Conservation (phyloP, 2,329 filamentous ascomycete genomes). For the Xylariaceae sp. region DNA sequence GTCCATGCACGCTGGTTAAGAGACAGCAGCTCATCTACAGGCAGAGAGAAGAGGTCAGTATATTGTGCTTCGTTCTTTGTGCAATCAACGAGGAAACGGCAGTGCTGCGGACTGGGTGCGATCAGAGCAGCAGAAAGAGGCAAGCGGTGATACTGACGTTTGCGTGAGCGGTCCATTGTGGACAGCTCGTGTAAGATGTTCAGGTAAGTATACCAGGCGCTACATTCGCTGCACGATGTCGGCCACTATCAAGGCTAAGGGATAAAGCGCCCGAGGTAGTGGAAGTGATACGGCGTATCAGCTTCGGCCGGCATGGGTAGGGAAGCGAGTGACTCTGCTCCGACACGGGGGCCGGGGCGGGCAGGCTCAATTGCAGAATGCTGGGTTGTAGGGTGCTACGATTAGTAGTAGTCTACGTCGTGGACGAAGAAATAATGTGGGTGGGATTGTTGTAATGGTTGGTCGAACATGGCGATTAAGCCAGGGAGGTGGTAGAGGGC, state of each 20-base stretch:
- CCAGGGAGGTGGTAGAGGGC: not conserved
- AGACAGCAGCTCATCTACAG: constrained; percentile 78
- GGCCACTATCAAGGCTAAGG: constrained; percentile 45
- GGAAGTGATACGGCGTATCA: constrained; percentile 38
- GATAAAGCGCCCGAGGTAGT: constrained; percentile 38
- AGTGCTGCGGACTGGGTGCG: not conserved
- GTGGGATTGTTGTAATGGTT: not conserved
- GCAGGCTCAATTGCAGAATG: constrained; percentile 7
- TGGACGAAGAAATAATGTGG: not conserved
- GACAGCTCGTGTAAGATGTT: constrained; percentile 36
- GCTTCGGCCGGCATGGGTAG: constrained; percentile 42
- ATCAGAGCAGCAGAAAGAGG: not conserved
- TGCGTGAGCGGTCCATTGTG: constrained; percentile 60
- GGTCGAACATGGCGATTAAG: not conserved
- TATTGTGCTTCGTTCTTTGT: not conserved
- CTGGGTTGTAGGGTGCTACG: not conserved
- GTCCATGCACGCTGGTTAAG: constrained; percentile 85
- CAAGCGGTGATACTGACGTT: constrained; percentile 43
- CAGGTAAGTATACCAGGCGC: constrained; percentile 30
- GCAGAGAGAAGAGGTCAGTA: constrained; percentile 1
- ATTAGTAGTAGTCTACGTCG: not conserved
- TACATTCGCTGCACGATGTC: constrained; percentile 42
- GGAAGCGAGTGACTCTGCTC: constrained; percentile 25
- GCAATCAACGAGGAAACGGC: not conserved
- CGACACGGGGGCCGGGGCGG: constrained; percentile 24